Evolutionary conservation across 2,329 filamentous ascomycete genomes (phyloP).

Genomic region (Fusarium solani-melongenae): DNA sequence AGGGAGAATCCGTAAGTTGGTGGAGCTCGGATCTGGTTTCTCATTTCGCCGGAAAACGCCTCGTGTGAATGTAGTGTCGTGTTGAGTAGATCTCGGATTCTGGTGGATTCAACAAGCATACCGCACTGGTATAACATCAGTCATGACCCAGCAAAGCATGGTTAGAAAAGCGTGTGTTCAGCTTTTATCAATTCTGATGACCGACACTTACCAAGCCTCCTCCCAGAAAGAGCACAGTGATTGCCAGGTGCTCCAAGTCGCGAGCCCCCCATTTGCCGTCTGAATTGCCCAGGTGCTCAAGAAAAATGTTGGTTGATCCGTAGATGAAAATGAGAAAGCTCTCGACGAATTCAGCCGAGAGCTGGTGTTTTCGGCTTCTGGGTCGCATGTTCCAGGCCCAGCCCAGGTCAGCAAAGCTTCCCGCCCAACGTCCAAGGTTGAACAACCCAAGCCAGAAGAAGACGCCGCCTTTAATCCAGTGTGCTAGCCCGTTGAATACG

Average conservation of each 20-base stretch:
- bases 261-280: neutral
- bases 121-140: neutral
- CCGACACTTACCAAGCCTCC: neutral
- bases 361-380: constrained; percentile 55
- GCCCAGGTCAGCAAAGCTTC: constrained; percentile 86
- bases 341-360: neutral
- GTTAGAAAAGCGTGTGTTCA: neutral
- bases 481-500: constrained; percentile 69
- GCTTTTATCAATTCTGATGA: neutral
- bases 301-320: neutral
- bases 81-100: neutral
- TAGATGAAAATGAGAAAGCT: neutral
- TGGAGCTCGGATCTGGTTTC: neutral
- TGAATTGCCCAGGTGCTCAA: neutral
- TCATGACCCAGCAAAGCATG: neutral
- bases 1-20: constrained; percentile 77
- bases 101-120: neutral
- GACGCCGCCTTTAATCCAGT: constrained; percentile 92
- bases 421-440: constrained; percentile 87
- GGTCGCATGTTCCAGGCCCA: constrained; percentile 95
- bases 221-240: neutral
- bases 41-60: neutral
- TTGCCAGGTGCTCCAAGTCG: neutral
- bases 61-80: neutral
- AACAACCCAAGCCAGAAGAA: constrained; percentile 95